These are phyloP conservation scores for Picochlorum costavermella DNA, from an alignment of 139 green algal species.

Conservation along the genomic window DNA sequence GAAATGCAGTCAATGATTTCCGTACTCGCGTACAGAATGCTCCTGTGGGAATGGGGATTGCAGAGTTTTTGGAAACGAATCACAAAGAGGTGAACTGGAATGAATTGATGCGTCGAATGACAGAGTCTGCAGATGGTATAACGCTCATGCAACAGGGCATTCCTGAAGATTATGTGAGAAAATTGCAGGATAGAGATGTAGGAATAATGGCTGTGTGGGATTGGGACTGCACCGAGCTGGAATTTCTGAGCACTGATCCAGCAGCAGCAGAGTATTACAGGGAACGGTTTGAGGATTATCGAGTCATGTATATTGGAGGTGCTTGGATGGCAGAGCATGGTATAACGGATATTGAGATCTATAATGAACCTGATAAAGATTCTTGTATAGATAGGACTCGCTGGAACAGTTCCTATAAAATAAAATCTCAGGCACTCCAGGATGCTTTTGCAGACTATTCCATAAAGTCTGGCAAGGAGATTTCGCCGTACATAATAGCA, in stretches of 20 bases:
- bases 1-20: background rate
- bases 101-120: background rate
- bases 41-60: background rate
- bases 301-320: conserved; percentile 10
- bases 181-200: background rate
- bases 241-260: background rate
- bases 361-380: conserved; percentile 14
- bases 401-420: background rate
- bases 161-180: background rate
- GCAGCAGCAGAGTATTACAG: background rate
- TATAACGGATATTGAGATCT: conserved; percentile 6
- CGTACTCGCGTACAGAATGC: background rate
- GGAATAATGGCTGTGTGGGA: conserved; percentile 3
- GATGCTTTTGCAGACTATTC: conserved; percentile 3
- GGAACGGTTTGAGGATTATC: conserved; percentile 4
- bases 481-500: background rate
- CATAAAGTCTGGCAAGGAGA: background rate
- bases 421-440: conserved; percentile 1
- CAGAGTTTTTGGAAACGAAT: background rate
- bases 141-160: background rate
- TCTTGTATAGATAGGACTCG: background rate
- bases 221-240: conserved; percentile 1
- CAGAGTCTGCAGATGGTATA: background rate
- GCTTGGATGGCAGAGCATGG: conserved; percentile 4
- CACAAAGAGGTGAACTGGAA: background rate